These are phyloP conservation scores for Cylindrotheca closterium DNA, from an alignment of 108 stramenopile genomes.

Conservation along the genomic window DNA sequence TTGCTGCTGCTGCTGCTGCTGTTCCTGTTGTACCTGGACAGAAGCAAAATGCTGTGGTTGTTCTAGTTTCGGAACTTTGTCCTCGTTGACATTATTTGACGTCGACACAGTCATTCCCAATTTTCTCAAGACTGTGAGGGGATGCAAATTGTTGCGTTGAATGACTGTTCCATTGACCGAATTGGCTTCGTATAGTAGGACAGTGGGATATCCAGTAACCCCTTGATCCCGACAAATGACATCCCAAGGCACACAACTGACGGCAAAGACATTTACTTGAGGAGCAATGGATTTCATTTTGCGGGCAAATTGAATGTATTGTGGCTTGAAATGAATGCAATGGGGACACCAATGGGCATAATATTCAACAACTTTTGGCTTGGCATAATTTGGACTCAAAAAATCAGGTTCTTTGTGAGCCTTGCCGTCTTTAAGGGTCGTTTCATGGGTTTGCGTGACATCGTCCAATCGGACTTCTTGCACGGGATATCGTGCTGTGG, in stretches of 20 bases:
- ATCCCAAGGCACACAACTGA: conserved; percentile 64
- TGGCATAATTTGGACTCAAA: conserved; percentile 31
- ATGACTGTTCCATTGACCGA: conserved; percentile 23
- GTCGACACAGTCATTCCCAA: conserved; percentile 22
- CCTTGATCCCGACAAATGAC: conserved; percentile 51
- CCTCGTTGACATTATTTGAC: conserved; percentile 2
- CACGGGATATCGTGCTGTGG: not conserved
- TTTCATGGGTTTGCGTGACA: not conserved
- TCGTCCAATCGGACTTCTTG: not conserved
- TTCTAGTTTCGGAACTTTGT: conserved; percentile 20
- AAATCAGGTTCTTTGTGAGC: conserved; percentile 24
- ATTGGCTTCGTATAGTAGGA: conserved; percentile 43
- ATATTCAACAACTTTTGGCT: conserved; percentile 68
- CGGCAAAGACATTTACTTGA: conserved; percentile 42
- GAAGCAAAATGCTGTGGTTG: not conserved
- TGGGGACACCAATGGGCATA: conserved; percentile 80
- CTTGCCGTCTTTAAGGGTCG: not conserved
- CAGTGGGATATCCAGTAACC: conserved; percentile 54
- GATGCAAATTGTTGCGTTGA: conserved; percentile 9
- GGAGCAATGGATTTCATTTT: conserved; percentile 22
- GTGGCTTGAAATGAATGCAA: conserved; percentile 58
- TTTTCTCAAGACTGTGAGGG: conserved; percentile 19
- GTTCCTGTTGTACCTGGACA: not conserved
- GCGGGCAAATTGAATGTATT: conserved; percentile 57
- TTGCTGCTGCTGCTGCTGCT: not conserved